A percentile compares a stretch with the other conserved stretches of the same genome.
These are phyloP conservation scores for Dactylellina cionopaga DNA, from an alignment of 2,329 filamentous ascomycete genomes.

Conservation along the genomic window DNA sequence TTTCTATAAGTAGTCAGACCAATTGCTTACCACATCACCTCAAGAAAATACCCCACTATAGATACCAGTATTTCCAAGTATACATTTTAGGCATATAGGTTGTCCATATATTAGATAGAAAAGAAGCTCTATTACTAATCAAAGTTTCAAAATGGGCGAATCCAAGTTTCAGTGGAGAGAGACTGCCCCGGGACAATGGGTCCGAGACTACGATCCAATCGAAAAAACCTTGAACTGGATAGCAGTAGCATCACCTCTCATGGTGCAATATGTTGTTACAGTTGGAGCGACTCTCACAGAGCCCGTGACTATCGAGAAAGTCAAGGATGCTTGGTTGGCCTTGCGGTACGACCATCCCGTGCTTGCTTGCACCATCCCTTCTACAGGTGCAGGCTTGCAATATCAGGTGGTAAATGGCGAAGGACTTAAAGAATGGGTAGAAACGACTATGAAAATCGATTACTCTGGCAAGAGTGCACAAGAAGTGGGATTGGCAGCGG, in stretches of 20 bases:
- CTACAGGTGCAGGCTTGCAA: background rate
- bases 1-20: too few species aligned
- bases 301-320: background rate
- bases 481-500: background rate
- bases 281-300: conserved; percentile 3
- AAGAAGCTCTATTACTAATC: too few species aligned
- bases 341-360: conserved; percentile 2
- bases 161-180: background rate
- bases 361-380: conserved; percentile 9
- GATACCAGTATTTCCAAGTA: too few species aligned
- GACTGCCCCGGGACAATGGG: background rate
- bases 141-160: too few species aligned
- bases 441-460: conserved; percentile 5
- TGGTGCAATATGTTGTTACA: background rate
- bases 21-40: too few species aligned
- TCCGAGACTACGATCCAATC: background rate
- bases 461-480: background rate
- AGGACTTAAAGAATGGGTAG: conserved; percentile 3
- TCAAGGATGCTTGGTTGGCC: conserved; percentile 4
- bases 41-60: too few species aligned
- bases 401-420: conserved; percentile 1
- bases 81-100: too few species aligned
- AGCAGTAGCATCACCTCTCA: background rate
- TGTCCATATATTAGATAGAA: too few species aligned
- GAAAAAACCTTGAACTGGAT: background rate